A percentile compares a stretch with the other conserved stretches of the same genome.
These are phyloP conservation scores for Russula abietina DNA, from an alignment of 768 basidiomycete genomes.

Conservation along the genomic window DNA sequence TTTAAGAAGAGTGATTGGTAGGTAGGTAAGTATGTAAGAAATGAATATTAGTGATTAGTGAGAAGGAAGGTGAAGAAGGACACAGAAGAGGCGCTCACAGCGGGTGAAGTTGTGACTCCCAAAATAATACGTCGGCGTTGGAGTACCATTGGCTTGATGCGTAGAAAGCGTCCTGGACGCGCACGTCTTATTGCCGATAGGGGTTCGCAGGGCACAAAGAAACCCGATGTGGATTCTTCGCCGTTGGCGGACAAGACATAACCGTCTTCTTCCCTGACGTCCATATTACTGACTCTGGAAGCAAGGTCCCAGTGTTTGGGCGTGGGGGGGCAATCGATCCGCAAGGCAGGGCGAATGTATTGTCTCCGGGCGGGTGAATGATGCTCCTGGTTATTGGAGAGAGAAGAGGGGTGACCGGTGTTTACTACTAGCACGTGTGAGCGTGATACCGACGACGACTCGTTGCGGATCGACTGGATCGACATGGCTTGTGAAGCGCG, in stretches of 20 bases:
- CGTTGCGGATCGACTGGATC: neutral
- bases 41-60: neutral
- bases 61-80: too few species aligned
- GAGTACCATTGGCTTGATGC: slow-evolving; percentile 3
- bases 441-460: neutral
- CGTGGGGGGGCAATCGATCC: slow-evolving; percentile 1
- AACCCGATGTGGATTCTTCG: slow-evolving; percentile 10
- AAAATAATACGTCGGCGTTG: slow-evolving; percentile 20
- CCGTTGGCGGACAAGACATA: slow-evolving; percentile 21
- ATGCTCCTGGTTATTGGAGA: neutral
- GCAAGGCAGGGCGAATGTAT: slow-evolving; percentile 10
- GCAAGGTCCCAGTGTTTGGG: slow-evolving; percentile 8
- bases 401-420: too few species aligned
- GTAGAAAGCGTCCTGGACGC: slow-evolving; percentile 15
- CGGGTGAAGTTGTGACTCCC: neutral
- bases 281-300: neutral
- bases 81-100: too few species aligned
- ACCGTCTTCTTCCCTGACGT: slow-evolving; percentile 24
- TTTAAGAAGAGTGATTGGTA: neutral
- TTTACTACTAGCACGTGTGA: neutral
- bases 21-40: neutral
- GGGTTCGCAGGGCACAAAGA: slow-evolving; percentile 13
- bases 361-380: neutral
- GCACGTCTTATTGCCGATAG: slow-evolving; percentile 5
- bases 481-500: slow-evolving; percentile 3